phyloP scores from a whole-genome alignment of 2,329 filamentous ascomycete species.

The Colletotrichum tanaceti region DNA sequence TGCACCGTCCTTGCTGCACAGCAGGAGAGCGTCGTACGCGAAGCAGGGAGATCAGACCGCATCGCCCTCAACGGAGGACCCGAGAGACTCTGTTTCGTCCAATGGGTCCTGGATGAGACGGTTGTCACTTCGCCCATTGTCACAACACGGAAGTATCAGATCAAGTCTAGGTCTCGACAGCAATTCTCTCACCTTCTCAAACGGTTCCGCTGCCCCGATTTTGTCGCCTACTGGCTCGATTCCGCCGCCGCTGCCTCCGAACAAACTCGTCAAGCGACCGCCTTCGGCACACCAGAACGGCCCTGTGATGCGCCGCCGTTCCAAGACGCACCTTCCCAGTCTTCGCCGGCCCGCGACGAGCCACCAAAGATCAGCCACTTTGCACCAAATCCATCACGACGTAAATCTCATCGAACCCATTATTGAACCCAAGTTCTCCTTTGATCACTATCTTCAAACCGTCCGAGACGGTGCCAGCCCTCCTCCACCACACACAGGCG shows the following conservation, averaged over 20 bases:
- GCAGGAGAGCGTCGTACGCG: constrained; percentile 58
- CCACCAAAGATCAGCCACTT: constrained; percentile 78
- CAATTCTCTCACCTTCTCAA: constrained; percentile 72
- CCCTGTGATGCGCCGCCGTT: constrained; percentile 58
- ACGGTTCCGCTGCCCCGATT: constrained; percentile 75
- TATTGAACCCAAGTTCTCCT: constrained; percentile 37
- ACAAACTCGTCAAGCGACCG: constrained; percentile 82
- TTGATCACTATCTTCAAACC: constrained; percentile 35
- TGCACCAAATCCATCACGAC: constrained; percentile 64
- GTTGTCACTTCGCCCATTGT: constrained; percentile 73
- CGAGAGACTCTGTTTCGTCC: constrained; percentile 69
- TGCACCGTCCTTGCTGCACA: constrained; percentile 51
- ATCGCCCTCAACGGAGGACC: constrained; percentile 55
- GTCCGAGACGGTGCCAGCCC: not conserved
- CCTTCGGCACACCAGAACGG: constrained; percentile 65
- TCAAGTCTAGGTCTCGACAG: constrained; percentile 75
- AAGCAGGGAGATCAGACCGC: constrained; percentile 52
- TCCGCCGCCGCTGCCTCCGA: constrained; percentile 66
- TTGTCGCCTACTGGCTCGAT: constrained; percentile 56
- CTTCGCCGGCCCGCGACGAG: constrained; percentile 81
- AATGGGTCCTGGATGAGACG: constrained; percentile 79
- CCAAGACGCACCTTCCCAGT: constrained; percentile 71
- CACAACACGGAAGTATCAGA: constrained; percentile 71
- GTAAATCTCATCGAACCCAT: constrained; percentile 42
- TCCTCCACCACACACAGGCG: not conserved